A percentile compares a stretch with the other conserved stretches of the same genome.
Conservation (phyloP, 176 grass and related monocot genomes). For the Carex littledalei region DNA sequence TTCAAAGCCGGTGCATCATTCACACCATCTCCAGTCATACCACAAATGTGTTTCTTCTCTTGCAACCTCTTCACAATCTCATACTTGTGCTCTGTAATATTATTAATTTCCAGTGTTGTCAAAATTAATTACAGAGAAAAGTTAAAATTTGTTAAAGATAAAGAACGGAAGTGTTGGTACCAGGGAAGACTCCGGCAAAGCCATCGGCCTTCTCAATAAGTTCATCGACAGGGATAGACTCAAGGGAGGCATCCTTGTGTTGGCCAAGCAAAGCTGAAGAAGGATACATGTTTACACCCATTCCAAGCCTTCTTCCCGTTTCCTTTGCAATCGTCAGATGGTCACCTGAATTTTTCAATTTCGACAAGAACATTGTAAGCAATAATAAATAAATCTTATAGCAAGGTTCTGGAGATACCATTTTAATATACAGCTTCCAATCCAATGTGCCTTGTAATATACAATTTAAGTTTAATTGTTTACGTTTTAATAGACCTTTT, state of each 20-base stretch:
- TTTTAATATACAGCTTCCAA: neutral
- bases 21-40: constrained; percentile 98
- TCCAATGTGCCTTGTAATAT: neutral
- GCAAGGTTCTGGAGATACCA: neutral
- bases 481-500: neutral
- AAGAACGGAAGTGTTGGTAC: constrained; percentile 9
- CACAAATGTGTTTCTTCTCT: constrained; percentile 96
- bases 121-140: neutral
- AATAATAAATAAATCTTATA: neutral
- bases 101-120: neutral
- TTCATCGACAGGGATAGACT: constrained; percentile 76
- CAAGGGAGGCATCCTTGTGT: constrained; percentile 68
- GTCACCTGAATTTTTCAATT: constrained; percentile 51
- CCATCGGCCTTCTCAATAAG: constrained; percentile 99
- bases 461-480: neutral
- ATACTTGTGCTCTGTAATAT: constrained; percentile 86
- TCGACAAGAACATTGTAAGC: neutral
- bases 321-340: constrained; percentile 98
- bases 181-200: constrained; percentile 98
- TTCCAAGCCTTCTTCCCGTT: constrained; percentile 94
- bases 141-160: too few relatives aligned
- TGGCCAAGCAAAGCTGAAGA: constrained; percentile 84
- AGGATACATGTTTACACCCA: constrained; percentile 99
- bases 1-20: constrained; percentile 94
- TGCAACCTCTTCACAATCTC: constrained; percentile 96